phyloP scores from a whole-genome alignment of 129 eudicot genomes.

The Flaveria sonorensis region DNA sequence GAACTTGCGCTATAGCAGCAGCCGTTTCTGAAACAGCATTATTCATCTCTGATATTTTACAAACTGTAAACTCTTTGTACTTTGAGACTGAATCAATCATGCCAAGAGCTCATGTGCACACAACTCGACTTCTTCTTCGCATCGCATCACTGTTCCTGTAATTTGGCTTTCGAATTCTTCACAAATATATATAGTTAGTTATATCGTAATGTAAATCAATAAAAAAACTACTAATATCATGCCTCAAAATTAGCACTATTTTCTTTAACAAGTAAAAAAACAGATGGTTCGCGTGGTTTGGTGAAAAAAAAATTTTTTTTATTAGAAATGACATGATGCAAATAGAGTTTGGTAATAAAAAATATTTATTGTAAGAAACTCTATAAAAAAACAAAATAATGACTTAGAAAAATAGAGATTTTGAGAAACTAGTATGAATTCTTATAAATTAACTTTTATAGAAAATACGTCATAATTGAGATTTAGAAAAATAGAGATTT shows the following conservation, averaged over 20 bases:
- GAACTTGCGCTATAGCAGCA: slow-evolving; percentile 46
- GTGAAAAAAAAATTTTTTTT: no score
- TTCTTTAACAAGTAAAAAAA: no score
- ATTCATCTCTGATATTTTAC: slow-evolving; percentile 55
- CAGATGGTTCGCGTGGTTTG: no score
- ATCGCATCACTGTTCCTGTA: slow-evolving; percentile 46
- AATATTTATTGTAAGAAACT: no score
- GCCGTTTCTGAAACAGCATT: slow-evolving; percentile 50
- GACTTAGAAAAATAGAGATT: not conserved
- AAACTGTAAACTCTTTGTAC: slow-evolving; percentile 54
- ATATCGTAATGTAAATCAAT: not conserved
- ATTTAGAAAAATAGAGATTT: not conserved
- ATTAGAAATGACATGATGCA: no score
- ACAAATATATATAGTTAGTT: not conserved
- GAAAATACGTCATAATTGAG: not conserved
- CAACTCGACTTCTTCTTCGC: slow-evolving; percentile 53
- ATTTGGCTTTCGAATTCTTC: slow-evolving; percentile 56
- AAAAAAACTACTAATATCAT: no score
- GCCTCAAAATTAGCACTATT: no score
- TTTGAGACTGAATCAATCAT: slow-evolving; percentile 70
- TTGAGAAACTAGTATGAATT: no score
- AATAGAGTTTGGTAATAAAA: no score
- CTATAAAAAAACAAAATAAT: not conserved
- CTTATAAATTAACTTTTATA: not conserved
- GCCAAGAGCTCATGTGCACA: slow-evolving; percentile 69